Percentiles rank a stretch among this genome's conserved stretches.
Conservation (phyloP, 345 rosid genomes). For the Brassica cretica region DNA sequence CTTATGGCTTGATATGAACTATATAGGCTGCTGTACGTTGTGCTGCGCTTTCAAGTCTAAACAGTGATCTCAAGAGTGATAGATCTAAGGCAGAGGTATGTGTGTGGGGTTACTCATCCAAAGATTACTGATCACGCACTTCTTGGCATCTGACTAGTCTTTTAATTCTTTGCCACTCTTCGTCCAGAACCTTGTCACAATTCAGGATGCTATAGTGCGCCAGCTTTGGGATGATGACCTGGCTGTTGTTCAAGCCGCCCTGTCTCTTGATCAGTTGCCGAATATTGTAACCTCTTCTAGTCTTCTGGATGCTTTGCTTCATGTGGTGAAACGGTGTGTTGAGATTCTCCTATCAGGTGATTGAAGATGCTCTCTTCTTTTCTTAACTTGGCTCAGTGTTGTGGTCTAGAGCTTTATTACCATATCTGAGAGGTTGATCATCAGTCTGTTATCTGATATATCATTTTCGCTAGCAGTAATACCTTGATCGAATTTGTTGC, state of each 20-base stretch:
- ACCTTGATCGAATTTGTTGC: not conserved
- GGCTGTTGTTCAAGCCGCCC: slow-evolving; percentile 69
- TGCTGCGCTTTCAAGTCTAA: slow-evolving; percentile 65
- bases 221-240: slow-evolving; percentile 85
- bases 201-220: slow-evolving; percentile 68
- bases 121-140: slow-evolving; percentile 7
- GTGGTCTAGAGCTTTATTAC: not conserved
- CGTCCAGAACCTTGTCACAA: slow-evolving; percentile 57
- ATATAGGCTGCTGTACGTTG: slow-evolving; percentile 74
- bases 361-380: slow-evolving; percentile 30
- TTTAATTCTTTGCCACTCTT: slow-evolving; percentile 1
- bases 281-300: slow-evolving; percentile 50
- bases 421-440: not conserved
- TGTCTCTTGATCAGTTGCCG: slow-evolving; percentile 65
- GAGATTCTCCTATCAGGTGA: slow-evolving; percentile 55
- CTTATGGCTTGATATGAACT: slow-evolving; percentile 26
- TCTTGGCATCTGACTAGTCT: slow-evolving; percentile 13
- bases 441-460: slow-evolving; percentile 3
- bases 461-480: slow-evolving; percentile 15
- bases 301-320: slow-evolving; percentile 59
- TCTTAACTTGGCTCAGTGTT: slow-evolving; percentile 9
- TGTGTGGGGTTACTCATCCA: slow-evolving; percentile 21
- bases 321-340: slow-evolving; percentile 56
- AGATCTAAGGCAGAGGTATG: slow-evolving; percentile 62
- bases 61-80: slow-evolving; percentile 49